These are phyloP conservation scores for Hirsutella rhossiliensis DNA, from an alignment of 2,329 filamentous ascomycete genomes.

Conservation along the genomic window DNA sequence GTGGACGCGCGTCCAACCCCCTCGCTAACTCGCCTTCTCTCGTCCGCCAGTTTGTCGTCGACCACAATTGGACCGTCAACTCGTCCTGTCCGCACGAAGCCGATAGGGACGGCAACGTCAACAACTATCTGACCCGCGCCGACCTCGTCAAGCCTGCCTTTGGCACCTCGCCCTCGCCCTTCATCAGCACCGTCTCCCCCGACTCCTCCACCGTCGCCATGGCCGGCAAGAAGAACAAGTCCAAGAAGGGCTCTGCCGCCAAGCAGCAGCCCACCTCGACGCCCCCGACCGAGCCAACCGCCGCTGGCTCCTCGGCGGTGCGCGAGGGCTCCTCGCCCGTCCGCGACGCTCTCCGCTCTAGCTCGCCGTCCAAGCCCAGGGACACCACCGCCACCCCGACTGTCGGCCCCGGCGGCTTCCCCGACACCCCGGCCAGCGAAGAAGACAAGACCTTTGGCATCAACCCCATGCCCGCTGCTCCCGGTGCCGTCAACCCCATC, in stretches of 20 bases:
- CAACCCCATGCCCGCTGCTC: conserved; percentile 49
- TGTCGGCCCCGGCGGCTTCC: conserved; percentile 36
- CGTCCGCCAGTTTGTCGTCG: conserved; percentile 73
- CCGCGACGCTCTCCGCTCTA: not conserved
- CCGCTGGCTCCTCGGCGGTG: not conserved
- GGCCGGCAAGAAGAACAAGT: conserved; percentile 44
- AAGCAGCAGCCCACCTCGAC: conserved; percentile 7
- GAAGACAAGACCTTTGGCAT: conserved; percentile 42
- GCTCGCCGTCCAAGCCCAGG: conserved; percentile 4
- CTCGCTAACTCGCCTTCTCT: conserved; percentile 1
- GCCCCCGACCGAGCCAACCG: conserved; percentile 2
- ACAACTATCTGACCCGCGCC: conserved; percentile 78
- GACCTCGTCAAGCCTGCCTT: conserved; percentile 40
- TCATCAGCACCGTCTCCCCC: conserved; percentile 57
- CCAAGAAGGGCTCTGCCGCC: conserved; percentile 8
- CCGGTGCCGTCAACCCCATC: conserved; percentile 66
- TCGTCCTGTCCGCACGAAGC: conserved; percentile 68
- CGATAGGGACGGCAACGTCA: conserved; percentile 74
- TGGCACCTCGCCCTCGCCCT: conserved; percentile 9
- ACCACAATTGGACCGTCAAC: conserved; percentile 82
- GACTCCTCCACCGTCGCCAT: conserved; percentile 60
- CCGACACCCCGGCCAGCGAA: conserved; percentile 52
- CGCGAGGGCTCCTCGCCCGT: not conserved
- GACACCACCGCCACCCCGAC: conserved; percentile 16
- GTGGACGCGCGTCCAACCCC: too few species aligned